Conservation (phyloP, 2,329 filamentous ascomycete genomes). For the Cladobotryum mycophilum region DNA sequence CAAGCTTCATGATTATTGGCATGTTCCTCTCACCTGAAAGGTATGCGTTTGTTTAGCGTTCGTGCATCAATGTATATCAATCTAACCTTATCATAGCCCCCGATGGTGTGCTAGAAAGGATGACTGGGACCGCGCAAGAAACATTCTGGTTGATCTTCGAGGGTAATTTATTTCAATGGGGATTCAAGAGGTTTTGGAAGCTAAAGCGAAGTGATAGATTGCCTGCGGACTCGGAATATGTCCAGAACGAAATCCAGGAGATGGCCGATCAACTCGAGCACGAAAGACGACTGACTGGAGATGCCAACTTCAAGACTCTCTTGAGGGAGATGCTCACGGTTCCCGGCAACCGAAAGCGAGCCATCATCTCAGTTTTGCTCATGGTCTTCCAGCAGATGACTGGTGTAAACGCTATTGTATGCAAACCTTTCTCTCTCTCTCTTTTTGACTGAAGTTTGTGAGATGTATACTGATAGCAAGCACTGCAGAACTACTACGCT, state of each 20-base stretch:
- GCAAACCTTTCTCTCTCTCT: conserved; percentile 13
- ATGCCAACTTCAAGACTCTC: conserved; percentile 48
- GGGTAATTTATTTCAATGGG: conserved; percentile 19
- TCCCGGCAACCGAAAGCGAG: conserved; percentile 56
- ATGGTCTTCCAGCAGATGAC: conserved; percentile 71
- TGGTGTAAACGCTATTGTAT: conserved; percentile 44
- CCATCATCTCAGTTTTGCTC: conserved; percentile 52
- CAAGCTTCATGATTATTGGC: conserved; percentile 46
- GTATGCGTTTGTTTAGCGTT: conserved; percentile 14
- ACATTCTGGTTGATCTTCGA: conserved; percentile 47
- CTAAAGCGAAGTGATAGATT: conserved; percentile 30
- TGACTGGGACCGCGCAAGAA: conserved; percentile 57
- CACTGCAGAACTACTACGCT: conserved; percentile 55
- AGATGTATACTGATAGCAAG: neutral
- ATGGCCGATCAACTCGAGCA: conserved; percentile 56
- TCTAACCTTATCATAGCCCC: conserved; percentile 41
- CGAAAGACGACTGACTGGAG: conserved; percentile 52
- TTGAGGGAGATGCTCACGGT: conserved; percentile 59
- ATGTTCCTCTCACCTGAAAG: conserved; percentile 54
- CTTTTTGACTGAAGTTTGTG: too few relatives aligned
- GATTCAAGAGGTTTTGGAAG: neutral
- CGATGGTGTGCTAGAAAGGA: conserved; percentile 63
- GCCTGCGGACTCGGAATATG: conserved; percentile 46
- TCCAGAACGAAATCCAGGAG: conserved; percentile 53
- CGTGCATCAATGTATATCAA: neutral